Base-by-base conservation (phyloP, 2,329 filamentous ascomycete species). In the Hymenoscyphus linearis region DNA sequence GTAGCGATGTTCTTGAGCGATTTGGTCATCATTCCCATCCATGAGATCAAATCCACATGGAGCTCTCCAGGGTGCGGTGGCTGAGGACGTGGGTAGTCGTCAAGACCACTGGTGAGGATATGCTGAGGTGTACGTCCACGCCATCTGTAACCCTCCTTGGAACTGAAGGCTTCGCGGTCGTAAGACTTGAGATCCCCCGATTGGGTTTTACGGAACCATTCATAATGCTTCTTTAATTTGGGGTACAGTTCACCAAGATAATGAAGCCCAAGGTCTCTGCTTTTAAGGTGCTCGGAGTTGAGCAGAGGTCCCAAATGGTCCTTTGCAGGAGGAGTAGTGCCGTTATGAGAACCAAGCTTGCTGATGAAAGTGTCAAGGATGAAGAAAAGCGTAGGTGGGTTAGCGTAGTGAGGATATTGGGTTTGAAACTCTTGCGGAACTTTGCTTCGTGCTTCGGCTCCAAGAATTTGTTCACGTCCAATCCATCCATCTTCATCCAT, bases 401-500 rank as follows among this genome's bases (percentile, higher is more conserved):
- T 99, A 57, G 95, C 95, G 71, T 97, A 97, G 74, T 98, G 93
- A 26, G 95, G 93, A 72, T 98, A 98, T 72, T 98, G 95, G 14
- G 92, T 84, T 70, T 96, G 93, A 74, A 99, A 99, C 75, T 98
- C 93, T 4, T 81, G 75, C 0, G 95, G 95, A 1, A 99, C 95
- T 76, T 97, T 98, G 81, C 89, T 96, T 65, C 93, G 87, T 54
- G 95, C 95, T 77, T 99, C 95, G 2, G 83, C 76, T 1, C 95
- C 95, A 2, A 99, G 83, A 62, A 99, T 98, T 76, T 97, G 93
- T 78, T 99, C 95, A 57, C 95, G 88, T 2, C 88, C 91, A 72
- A 99, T 98, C 95, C 95, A 99, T 59, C 95, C 95, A 73, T 98
- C 92, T 16, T 95, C 89, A 67, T 99, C 95, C 84, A 98, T 96